Base-by-base conservation (phyloP, 1,284 basidiomycete genomes). In the Ceratobasidium sp. region DNA sequence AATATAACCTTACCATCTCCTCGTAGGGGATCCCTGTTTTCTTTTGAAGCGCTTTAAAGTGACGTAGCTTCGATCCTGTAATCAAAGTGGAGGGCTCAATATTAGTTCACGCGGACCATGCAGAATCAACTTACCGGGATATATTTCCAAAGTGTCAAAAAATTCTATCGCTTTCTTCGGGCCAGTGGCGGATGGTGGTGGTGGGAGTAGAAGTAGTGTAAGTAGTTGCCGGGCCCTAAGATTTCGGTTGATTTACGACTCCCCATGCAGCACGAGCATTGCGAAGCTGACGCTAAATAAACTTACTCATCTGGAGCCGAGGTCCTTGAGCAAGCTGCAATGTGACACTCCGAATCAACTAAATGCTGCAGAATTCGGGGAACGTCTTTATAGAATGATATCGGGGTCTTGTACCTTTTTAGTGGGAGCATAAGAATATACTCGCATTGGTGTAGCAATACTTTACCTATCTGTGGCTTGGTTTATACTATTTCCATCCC, bases 121-220 rank as follows among this genome's bases (percentile, higher is more conserved):
- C 20, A 13, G 35, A 20, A 32, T 5, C 43, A 4, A 68, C 71
- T 40, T 72, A 86, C 89, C 89, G 10, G 92, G 92, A 74, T 93
- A 95, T 77, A 96, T 94, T 76, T 95, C 92, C 70, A 88, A 78
- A 72, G 91, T 85, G 75, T 93, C 86, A 76, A 96, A 94, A 73
- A 89, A 90, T 15, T 83, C 79, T 68, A 87, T 83, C 0, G 92
- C 90, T 34, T 80, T 78, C 12, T 82, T 79, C 8, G 82, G 77
- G n/a, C 76, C 73, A 50, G 75, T 74, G 50, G 78, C 79, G 1
- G 80, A 80, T 29, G 75, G 74, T 1, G 81, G 77, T 0, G 82
- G 81, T 0, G 87, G 86, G 1, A 95, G 78, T 20, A 89, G 82
- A 45, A 95, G 82, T 8, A 8, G 81, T 2, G 80, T 79, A 34